Base-by-base conservation (phyloP, 169 alveolate species). In the Babesia bigemina region DNA sequence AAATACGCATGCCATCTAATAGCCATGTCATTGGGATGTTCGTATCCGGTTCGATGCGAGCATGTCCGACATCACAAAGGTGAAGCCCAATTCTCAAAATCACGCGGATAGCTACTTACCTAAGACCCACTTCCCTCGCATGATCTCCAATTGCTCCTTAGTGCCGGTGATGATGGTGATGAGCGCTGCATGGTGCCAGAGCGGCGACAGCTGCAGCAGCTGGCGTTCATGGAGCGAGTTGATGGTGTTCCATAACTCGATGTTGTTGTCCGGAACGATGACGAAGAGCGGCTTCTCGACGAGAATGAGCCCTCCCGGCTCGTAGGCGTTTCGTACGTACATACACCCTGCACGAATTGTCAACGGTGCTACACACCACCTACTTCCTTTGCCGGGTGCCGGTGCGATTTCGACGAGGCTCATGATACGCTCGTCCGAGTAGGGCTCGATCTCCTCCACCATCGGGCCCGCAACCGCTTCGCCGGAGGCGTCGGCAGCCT, bases 181-280 rank as follows among this genome's bases (percentile, higher is more conserved):
- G 45, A 92, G 59, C n/a, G 95, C 96, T 21, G 96, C 96, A 49
- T 78, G 86, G 58, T 92, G 96, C 96, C 96, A 92, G 39, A 88
- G 62, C 26, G 94, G 95, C 33, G 96, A 91, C 47, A 92, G 67
- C 45, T 65, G 86, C 62, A 89, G 71, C 42, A 79, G 70, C 42
- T 84, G 70, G 44, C 73, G 85, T 49, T 85, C 84, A 49, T 89
- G 61, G 57, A 89, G 61, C 17, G 72, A 58, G 58, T 63, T 87
- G 21, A 92, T 61, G 39, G 76, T 48, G 17, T 60, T 70, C 90
- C 94, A 92, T 45, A 92, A 48, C 42, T 88, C 89, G 42, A 66
- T 85, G 39, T 90, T 81, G 66, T 77, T 47, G 24, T 76, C 85
- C 33, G 96, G 96, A 7, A 86, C 75, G 21, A 92, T 87, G 55